phyloP scores from a whole-genome alignment of 2,329 filamentous ascomycete species.

The Stagonosporopsis tanaceti region DNA sequence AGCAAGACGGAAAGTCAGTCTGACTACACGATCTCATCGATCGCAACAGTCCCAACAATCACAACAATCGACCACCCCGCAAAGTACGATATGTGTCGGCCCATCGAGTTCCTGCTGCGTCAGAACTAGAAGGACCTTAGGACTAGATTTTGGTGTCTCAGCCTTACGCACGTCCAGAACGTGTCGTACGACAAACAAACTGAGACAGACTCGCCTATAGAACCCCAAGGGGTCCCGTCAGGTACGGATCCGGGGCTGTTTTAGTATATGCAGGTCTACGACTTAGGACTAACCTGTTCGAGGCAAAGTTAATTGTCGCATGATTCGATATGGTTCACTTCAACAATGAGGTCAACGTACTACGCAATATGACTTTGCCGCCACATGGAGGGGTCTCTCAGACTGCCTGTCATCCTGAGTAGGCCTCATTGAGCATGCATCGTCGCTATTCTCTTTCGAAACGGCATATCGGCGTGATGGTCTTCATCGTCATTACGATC shows the following conservation, averaged over 20 bases:
- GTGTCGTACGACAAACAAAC: slow-evolving; percentile 26
- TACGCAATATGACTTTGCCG: slow-evolving; percentile 10
- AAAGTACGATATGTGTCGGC: not conserved
- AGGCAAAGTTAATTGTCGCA: slow-evolving; percentile 8
- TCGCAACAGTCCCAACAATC: not conserved
- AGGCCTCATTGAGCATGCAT: slow-evolving; percentile 6
- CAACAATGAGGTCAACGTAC: slow-evolving; percentile 8
- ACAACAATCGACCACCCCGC: not conserved
- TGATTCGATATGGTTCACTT: slow-evolving; percentile 15
- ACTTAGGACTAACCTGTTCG: slow-evolving; percentile 7
- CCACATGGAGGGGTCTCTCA: slow-evolving; percentile 4
- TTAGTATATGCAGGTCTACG: slow-evolving; percentile 18
- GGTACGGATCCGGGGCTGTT: slow-evolving; percentile 22
- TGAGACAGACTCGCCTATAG: slow-evolving; percentile 24
- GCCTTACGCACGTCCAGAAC: slow-evolving; percentile 42
- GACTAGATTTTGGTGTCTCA: slow-evolving; percentile 37
- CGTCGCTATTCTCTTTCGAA: not conserved
- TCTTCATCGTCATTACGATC: not conserved
- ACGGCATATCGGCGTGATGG: not conserved
- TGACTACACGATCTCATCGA: slow-evolving; percentile 5
- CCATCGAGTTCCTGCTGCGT: not conserved
- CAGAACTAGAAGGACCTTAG: slow-evolving; percentile 11
- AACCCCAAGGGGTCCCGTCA: slow-evolving; percentile 19
- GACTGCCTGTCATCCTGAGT: slow-evolving; percentile 1
- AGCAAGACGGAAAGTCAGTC: slow-evolving; percentile 5